Base-by-base conservation (phyloP, 2,329 filamentous ascomycete genomes). In the Graphiopsis chlorocephala region DNA sequence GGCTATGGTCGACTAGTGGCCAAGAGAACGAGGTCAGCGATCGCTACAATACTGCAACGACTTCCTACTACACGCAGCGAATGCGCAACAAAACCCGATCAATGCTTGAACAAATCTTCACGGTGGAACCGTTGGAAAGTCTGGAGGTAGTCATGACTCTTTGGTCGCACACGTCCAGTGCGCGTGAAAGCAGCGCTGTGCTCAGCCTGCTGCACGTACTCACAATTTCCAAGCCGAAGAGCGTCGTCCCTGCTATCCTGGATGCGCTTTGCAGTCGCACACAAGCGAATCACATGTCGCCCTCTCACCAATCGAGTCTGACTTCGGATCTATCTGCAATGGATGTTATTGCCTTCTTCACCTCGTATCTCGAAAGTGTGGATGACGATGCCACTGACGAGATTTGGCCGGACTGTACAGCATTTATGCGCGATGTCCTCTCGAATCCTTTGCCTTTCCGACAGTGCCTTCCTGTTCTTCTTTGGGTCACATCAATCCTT, bases 311-410 rank as follows among this genome's bases (percentile, higher is more conserved):
- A 76, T 98, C 94, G 17, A 96, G 92, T 1, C 81, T 98, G 75
- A 96, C 94, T 0, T 91, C 95, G 20, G 89, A 91, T 56, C 80
- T 99, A 11, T 88, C 88, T 62, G 93, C 97, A 72, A 86, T 87
- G 0, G 93, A 97, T 72, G 82, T 99, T 12, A 91, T 94, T 10
- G 86, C 90, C 10, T 99, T 99, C 76, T 79, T 98, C 52, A 91
- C 97, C 8, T 91, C 95, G 67, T 99, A 99, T 76, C 90, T 93
- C 0, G 86, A 86, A 31, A 95, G 93, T 0, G 83, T 98, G 14
- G 95, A 99, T 73, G 95, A 99, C 72, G 95, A 99, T 80, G 91
- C 95, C 17, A 94, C 97, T 85, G 95, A 99, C 72, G 95, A 99
- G 78, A 97, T 99, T 57, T 99, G 95, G 95, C 85, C 88, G 47